Base-by-base conservation (phyloP, 192 early-diverging fungal species). In the Thamnidium elegans region DNA sequence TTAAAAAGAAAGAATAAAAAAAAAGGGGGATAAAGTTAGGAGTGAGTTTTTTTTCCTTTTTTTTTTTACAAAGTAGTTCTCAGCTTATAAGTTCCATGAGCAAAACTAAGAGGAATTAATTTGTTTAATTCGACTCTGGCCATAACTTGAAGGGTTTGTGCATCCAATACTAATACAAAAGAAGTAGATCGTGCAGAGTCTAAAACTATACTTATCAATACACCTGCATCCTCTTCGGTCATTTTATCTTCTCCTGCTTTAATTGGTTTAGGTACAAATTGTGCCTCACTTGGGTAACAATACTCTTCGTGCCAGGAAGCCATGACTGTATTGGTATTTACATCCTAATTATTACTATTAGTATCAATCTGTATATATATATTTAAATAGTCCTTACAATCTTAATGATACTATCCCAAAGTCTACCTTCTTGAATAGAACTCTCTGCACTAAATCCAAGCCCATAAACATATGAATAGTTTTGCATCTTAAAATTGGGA, bases 231-330 rank as follows among this genome's bases (percentile, higher is more conserved):
- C 73, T 94, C 92, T 20, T 77, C 72, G 43, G 56, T 67, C 8
- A 65, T 70, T 46, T 81, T 68, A 19, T 63, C 70, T 3, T 62
- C 48, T 5, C 36, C 11, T n/a, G 26, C 55, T 11, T 23, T 36
- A 26, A 30, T n/a, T 11, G 65, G 54, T 17, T 63, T 78, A 45
- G 90, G 86, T 26, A 94, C 84, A 80, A 92, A 94, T 15, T 89
- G 67, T 1, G 92, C 85, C 74, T 94, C 90, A 8, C 88, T 87
- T 30, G 92, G 90, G 62, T 83, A 90, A 71, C 87, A 89, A 67
- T 88, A 76, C 50, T 79, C 80, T 68, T 88, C 78, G 48, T 77
- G 55, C 78, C 78, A 80, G 7, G 58, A 68, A 26, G 66, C 78
- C 4, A 69, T 66, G 39, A 71, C 61, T 10, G 63, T 51, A 45